phyloP scores from a whole-genome alignment of 164 flowering plant species.

The Stephania japonica region DNA sequence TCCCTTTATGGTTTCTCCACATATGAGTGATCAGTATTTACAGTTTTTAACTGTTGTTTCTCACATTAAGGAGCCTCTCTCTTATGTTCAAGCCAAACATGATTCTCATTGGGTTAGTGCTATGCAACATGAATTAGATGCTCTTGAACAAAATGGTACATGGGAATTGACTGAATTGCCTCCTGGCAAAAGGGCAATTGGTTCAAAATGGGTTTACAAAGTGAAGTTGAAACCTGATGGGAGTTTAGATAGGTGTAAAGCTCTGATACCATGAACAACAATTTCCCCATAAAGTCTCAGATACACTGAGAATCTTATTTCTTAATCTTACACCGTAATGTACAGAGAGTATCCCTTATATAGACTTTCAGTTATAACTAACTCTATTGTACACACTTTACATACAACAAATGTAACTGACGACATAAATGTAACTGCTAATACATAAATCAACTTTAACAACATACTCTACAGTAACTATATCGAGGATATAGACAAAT shows the following conservation, averaged over 20 bases:
- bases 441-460: too few relatives aligned
- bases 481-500: not conserved
- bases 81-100: not conserved
- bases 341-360: too few relatives aligned
- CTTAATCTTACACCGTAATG: too few relatives aligned
- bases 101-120: not conserved
- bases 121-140: not conserved
- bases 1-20: not conserved
- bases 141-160: not conserved
- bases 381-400: too few relatives aligned
- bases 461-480: too few relatives aligned
- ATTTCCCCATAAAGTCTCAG: too few relatives aligned
- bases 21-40: not conserved
- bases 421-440: too few relatives aligned
- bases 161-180: too few relatives aligned
- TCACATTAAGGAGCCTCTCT: not conserved
- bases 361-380: too few relatives aligned
- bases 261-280: too few relatives aligned
- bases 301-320: too few relatives aligned
- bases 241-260: not conserved
- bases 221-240: not conserved
- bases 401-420: too few relatives aligned
- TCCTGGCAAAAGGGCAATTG: not conserved
- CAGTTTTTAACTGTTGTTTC: not conserved
- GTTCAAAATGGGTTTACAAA: not conserved